These are phyloP conservation scores for Botryosphaeria agaves DNA, from an alignment of 2,329 filamentous ascomycete genomes.

Conservation along the genomic window DNA sequence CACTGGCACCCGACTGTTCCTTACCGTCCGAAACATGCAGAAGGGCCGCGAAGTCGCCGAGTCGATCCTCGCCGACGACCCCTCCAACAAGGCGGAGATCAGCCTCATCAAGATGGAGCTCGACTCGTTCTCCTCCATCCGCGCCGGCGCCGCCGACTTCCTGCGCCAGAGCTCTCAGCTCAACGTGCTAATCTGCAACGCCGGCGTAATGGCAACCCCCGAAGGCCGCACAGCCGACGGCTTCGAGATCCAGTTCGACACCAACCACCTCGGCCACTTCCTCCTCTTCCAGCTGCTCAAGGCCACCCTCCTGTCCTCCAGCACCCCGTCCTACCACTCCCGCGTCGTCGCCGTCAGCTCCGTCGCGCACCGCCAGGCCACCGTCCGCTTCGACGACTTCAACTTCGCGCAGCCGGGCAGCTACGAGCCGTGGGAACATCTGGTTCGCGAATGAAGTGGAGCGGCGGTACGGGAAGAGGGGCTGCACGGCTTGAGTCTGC, in stretches of 20 bases:
- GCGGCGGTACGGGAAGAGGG: constrained; percentile 25
- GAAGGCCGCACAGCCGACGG: constrained; percentile 25
- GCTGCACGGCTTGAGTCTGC: constrained; percentile 26
- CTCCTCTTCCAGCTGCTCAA: constrained; percentile 34
- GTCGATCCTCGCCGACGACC: no score
- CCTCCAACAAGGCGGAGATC: no score
- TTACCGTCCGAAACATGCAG: constrained; percentile 24
- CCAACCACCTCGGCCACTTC: constrained; percentile 37
- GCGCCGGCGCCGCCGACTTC: constrained; percentile 15
- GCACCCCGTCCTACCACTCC: constrained; percentile 22
- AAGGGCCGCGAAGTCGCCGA: constrained; percentile 18
- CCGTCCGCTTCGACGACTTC: constrained; percentile 22
- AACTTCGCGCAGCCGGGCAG: constrained; percentile 16
- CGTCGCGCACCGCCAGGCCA: constrained; percentile 20
- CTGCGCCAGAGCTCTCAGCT: constrained; percentile 8
- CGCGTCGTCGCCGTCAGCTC: constrained; percentile 31
- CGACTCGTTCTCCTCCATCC: constrained; percentile 15
- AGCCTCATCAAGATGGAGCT: constrained; percentile 19
- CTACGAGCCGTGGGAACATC: constrained; percentile 24
- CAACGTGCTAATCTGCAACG: constrained; percentile 26
- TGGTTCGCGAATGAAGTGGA: constrained; percentile 35
- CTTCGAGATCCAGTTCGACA: constrained; percentile 34
- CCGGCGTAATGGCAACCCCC: constrained; percentile 26
- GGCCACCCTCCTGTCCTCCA: constrained; percentile 20
- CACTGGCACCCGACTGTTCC: constrained; percentile 28